Percentiles rank a stretch among this genome's conserved stretches.
These are phyloP conservation scores for Agaricus subrufescens DNA, from an alignment of 768 basidiomycete species.

Conservation along the genomic window DNA sequence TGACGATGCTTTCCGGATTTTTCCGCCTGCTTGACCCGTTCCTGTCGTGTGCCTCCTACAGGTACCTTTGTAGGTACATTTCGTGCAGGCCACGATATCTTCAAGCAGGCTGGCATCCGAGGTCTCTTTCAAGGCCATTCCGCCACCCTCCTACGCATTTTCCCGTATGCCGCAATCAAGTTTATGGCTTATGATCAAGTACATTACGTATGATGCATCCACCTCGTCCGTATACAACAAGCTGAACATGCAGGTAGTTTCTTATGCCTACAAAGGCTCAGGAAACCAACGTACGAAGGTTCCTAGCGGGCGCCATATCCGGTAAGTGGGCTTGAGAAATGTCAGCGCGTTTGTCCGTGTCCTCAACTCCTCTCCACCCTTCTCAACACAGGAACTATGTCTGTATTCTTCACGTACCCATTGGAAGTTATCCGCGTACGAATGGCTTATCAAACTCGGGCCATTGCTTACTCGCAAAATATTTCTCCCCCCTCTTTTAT, in stretches of 20 bases:
- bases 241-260: conserved; percentile 36
- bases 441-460: conserved; percentile 79
- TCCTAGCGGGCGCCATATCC: conserved; percentile 82
- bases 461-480: conserved; percentile 18
- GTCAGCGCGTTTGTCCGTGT: neutral
- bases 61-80: conserved; percentile 87
- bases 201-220: conserved; percentile 53
- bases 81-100: conserved; percentile 71
- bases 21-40: neutral
- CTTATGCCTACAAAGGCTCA: conserved; percentile 80
- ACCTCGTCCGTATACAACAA: neutral
- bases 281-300: conserved; percentile 77
- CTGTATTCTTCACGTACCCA: conserved; percentile 92
- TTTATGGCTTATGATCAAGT: conserved; percentile 95
- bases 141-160: conserved; percentile 88
- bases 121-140: conserved; percentile 96
- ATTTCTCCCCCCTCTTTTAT: conserved; percentile 44
- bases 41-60: conserved; percentile 21
- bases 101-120: conserved; percentile 57
- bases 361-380: neutral
- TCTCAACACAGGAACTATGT: conserved; percentile 59
- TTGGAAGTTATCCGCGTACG: conserved; percentile 94
- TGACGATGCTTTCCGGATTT: conserved; percentile 16
- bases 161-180: conserved; percentile 96
- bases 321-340: conserved; percentile 43